These are phyloP conservation scores for Barnettozyma populi DNA, from an alignment of 805 yeast genomes.

Conservation along the genomic window DNA sequence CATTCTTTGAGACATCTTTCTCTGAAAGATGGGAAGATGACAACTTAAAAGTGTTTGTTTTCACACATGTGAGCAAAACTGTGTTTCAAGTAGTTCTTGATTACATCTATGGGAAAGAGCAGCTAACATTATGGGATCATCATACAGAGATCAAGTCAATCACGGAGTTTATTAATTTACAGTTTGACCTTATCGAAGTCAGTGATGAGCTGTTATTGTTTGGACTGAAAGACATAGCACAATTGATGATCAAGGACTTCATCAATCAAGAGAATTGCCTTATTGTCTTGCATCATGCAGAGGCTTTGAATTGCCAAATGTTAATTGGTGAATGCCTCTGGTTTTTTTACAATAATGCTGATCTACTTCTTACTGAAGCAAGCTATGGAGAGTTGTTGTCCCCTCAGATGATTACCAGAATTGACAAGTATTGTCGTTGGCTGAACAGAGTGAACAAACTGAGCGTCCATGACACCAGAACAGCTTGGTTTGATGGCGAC, in stretches of 20 bases:
- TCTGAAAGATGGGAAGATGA: conserved; percentile 46
- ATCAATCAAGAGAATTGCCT: conserved; percentile 57
- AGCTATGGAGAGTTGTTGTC: conserved; percentile 19
- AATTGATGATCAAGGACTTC: conserved; percentile 51
- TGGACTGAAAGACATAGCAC: conserved; percentile 56
- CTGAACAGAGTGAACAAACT: conserved; percentile 25
- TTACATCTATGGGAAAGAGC: conserved; percentile 53
- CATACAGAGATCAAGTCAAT: conserved; percentile 23
- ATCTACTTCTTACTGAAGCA: conserved; percentile 44
- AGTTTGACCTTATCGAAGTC: conserved; percentile 53
- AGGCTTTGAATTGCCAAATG: conserved; percentile 43
- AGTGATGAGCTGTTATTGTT: conserved; percentile 60
- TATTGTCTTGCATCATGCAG: conserved; percentile 49
- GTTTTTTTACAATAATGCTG: conserved; percentile 64
- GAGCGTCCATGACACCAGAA: conserved; percentile 7
- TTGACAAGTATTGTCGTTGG: conserved; percentile 34
- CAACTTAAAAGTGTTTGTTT: conserved; percentile 27
- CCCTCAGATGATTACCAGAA: conserved; percentile 13
- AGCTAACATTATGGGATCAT: conserved; percentile 32
- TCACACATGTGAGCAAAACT: conserved; percentile 36
- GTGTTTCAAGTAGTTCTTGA: conserved; percentile 47
- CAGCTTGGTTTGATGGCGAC: conserved; percentile 28
- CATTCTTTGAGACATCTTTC: conserved; percentile 56
- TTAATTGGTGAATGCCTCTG: conserved; percentile 58
- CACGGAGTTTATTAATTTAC: conserved; percentile 42